Evolutionary conservation across 75 land plant genomes (phyloP).

Genomic region (Picea glauca): DNA sequence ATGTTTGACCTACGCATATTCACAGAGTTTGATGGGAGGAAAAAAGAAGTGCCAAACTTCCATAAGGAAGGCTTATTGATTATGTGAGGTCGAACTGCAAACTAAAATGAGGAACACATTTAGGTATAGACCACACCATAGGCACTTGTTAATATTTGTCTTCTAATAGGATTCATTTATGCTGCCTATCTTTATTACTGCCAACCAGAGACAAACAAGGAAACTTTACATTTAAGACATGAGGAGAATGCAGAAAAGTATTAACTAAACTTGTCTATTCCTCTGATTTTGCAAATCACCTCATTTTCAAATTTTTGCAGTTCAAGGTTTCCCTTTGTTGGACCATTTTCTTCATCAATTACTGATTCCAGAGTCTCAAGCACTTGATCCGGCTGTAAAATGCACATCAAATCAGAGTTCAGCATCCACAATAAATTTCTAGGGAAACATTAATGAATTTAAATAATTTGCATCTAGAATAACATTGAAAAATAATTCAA

Average conservation of each 20-base stretch:
- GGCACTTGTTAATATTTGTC: not conserved
- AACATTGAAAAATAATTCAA: not conserved
- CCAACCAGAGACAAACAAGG: not conserved
- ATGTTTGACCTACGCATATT: not conserved
- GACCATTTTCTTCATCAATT: constrained; percentile 31
- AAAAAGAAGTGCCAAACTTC: not conserved
- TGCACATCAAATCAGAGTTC: not conserved
- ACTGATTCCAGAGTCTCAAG: constrained; percentile 71
- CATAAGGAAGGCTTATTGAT: not conserved
- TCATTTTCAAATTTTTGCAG: constrained; percentile 32
- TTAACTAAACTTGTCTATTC: not conserved
- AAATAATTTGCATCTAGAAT: not conserved
- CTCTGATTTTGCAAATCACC: constrained; percentile 27
- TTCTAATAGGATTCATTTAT: no score
- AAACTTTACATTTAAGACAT: not conserved
- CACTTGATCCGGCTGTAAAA: constrained; percentile 69
- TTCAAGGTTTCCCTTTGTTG: constrained; percentile 32
- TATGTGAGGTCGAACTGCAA: not conserved
- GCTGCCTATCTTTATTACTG: not conserved
- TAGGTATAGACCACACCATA: not conserved
- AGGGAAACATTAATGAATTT: not conserved
- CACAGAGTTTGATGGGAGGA: no score
- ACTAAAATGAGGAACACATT: not conserved
- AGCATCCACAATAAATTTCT: not conserved
- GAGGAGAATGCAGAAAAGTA: not conserved